These are phyloP conservation scores for Austroboletus novae-zelandiae DNA, from an alignment of 1,284 basidiomycete genomes.

Conservation along the genomic window DNA sequence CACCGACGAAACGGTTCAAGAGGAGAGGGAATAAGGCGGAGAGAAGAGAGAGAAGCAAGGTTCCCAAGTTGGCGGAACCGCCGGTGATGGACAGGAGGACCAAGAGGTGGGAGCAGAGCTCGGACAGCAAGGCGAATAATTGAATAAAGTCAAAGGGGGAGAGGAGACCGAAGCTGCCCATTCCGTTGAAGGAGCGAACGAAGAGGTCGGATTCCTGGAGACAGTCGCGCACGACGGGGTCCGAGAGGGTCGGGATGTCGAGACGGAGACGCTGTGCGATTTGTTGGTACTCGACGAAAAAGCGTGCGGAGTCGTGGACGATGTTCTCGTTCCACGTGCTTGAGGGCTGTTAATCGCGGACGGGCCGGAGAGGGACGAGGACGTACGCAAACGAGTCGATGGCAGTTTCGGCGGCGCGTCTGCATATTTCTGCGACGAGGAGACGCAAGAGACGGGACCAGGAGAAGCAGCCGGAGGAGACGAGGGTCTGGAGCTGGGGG, in stretches of 20 bases:
- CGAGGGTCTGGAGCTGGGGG: conserved; percentile 59
- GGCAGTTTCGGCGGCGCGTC: conserved; percentile 60
- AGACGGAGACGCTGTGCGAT: conserved; percentile 72
- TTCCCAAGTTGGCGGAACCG: conserved; percentile 51
- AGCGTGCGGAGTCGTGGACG: conserved; percentile 67
- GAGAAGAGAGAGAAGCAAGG: conserved; percentile 58
- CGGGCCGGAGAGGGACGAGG: conserved; percentile 13
- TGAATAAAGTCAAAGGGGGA: conserved; percentile 77
- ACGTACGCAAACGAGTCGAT: conserved; percentile 75
- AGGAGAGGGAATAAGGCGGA: conserved; percentile 56
- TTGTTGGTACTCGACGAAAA: conserved; percentile 72
- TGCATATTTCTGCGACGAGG: conserved; percentile 56
- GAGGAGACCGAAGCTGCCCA: conserved; percentile 65
- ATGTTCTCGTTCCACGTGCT: conserved; percentile 68
- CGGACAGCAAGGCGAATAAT: conserved; percentile 65
- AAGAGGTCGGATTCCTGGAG: conserved; percentile 82
- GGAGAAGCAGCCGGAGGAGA: conserved; percentile 62
- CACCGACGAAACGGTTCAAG: conserved; percentile 46
- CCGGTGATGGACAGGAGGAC: conserved; percentile 67
- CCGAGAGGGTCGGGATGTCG: conserved; percentile 72
- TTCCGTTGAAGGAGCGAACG: conserved; percentile 68
- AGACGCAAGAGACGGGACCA: conserved; percentile 59
- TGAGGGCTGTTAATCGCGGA: conserved; percentile 13
- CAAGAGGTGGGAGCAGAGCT: conserved; percentile 65
- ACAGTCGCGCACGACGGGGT: conserved; percentile 68